Evolutionary conservation across 2,329 filamentous ascomycete genomes (phyloP).

Genomic region (Fusarium keratoplasticum): DNA sequence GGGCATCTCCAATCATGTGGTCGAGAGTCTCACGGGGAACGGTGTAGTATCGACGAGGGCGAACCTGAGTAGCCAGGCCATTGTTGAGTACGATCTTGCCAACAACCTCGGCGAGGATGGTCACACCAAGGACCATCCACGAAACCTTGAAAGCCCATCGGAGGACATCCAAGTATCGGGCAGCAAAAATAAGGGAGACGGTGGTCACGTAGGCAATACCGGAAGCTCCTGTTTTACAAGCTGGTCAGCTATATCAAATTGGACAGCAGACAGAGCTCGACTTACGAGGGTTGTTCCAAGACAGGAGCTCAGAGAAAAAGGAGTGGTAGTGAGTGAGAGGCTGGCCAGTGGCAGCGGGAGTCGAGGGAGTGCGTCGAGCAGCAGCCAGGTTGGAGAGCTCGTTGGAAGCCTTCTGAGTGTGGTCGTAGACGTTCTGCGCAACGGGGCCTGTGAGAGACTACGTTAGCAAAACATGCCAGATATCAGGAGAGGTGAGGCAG

Average conservation of each 20-base stretch:
- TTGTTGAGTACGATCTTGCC: constrained; percentile 72
- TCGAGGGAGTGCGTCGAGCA: constrained; percentile 65
- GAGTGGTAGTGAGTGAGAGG: constrained; percentile 77
- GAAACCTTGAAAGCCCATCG: constrained; percentile 75
- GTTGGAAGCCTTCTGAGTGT: constrained; percentile 64
- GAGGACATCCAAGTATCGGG: constrained; percentile 74
- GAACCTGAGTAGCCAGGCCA: constrained; percentile 73
- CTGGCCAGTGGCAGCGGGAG: constrained; percentile 69
- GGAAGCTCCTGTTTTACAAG: constrained; percentile 64
- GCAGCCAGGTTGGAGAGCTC: constrained; percentile 70
- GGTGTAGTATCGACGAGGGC: constrained; percentile 76
- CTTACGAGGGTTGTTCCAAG: constrained; percentile 76
- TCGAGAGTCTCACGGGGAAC: constrained; percentile 73
- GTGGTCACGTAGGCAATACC: constrained; percentile 71
- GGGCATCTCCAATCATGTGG: constrained; percentile 69
- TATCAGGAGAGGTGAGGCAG: constrained; percentile 18
- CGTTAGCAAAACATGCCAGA: constrained; percentile 27
- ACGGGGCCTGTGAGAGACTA: constrained; percentile 61
- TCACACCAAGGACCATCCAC: constrained; percentile 71
- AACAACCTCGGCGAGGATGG: constrained; percentile 69
- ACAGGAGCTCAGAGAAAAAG: constrained; percentile 76
- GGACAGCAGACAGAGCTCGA: constrained; percentile 29
- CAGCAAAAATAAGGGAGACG: constrained; percentile 70
- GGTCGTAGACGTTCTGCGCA: constrained; percentile 68
- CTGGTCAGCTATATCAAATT: constrained; percentile 26